Evolutionary conservation across 768 basidiomycete genomes (phyloP).

Genomic region (Neoboletus brunneissimus): DNA sequence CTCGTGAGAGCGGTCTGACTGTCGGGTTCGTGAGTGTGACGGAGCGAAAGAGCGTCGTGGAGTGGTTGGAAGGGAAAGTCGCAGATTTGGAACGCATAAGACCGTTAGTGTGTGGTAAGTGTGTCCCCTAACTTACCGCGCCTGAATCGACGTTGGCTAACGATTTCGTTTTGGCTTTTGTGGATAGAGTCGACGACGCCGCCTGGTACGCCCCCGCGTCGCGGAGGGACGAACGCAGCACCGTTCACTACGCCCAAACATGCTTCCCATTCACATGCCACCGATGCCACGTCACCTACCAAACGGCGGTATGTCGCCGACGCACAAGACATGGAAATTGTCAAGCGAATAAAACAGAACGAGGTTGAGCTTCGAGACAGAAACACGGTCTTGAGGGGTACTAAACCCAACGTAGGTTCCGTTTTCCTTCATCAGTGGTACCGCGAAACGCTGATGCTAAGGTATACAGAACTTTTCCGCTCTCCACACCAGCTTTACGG

Average conservation of each 20-base stretch:
- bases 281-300: slow-evolving; percentile 41
- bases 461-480: slow-evolving; percentile 75
- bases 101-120: slow-evolving; percentile 22
- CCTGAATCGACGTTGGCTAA: not conserved
- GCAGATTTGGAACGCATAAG: slow-evolving; percentile 27
- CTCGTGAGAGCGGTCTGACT: slow-evolving; percentile 68
- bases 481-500: slow-evolving; percentile 61
- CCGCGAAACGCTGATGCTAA: not conserved
- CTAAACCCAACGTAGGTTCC: slow-evolving; percentile 72
- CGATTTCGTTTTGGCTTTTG: not conserved
- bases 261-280: slow-evolving; percentile 18
- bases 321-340: slow-evolving; percentile 72
- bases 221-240: slow-evolving; percentile 10
- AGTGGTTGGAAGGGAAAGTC: slow-evolving; percentile 71
- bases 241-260: slow-evolving; percentile 26
- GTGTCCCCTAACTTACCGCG: not conserved
- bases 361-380: slow-evolving; percentile 82
- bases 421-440: not conserved
- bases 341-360: slow-evolving; percentile 74
- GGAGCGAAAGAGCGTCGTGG: slow-evolving; percentile 81
- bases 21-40: slow-evolving; percentile 82
- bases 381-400: slow-evolving; percentile 78
- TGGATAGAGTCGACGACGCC: slow-evolving; percentile 53
- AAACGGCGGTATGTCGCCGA: slow-evolving; percentile 84
- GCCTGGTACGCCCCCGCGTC: slow-evolving; percentile 54